These are phyloP conservation scores for Aspergillus hiratsukae DNA, from an alignment of 2,329 filamentous ascomycete genomes.

Conservation along the genomic window DNA sequence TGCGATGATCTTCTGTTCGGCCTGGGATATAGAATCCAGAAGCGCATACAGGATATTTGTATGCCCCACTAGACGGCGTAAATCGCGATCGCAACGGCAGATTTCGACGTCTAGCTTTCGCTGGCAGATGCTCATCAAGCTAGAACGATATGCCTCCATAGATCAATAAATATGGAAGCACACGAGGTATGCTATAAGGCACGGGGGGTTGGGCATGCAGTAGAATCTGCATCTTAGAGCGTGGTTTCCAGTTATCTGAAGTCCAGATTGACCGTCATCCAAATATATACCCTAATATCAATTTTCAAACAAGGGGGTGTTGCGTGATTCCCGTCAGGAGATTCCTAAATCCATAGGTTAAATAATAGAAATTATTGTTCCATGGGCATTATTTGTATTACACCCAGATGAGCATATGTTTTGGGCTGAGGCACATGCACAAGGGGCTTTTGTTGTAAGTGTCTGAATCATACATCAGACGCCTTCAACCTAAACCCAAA, in stretches of 20 bases:
- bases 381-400: no score
- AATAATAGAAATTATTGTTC: no score
- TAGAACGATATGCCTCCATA: background rate
- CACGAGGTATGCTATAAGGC: background rate
- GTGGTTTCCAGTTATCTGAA: background rate
- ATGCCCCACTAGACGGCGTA: background rate
- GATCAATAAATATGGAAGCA: background rate
- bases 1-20: background rate
- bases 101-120: background rate
- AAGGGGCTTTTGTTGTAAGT: background rate
- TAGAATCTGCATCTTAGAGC: background rate
- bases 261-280: background rate
- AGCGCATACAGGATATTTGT: background rate
- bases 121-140: background rate
- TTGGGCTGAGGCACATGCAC: background rate
- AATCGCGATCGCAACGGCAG: background rate
- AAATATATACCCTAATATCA: background rate
- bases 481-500: background rate
- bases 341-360: background rate
- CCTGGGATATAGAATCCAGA: background rate
- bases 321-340: background rate
- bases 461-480: background rate
- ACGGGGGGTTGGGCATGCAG: background rate
- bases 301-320: background rate
- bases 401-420: background rate